Evolutionary conservation across 352 stramenopile genomes (phyloP).

Genomic region (Phytophthora pistaciae): DNA sequence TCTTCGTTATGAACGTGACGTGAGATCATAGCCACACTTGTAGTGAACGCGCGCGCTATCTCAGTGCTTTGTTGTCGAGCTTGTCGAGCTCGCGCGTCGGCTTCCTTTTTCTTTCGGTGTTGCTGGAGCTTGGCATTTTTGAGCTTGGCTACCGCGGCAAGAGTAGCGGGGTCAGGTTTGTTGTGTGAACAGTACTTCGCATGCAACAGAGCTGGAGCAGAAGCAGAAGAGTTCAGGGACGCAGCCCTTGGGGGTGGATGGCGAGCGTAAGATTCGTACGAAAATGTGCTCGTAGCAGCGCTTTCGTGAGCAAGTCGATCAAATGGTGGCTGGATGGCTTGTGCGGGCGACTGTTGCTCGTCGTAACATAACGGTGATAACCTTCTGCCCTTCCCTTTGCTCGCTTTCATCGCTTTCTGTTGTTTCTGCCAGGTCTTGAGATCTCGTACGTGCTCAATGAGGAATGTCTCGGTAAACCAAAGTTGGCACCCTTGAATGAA

Average conservation of each 20-base stretch:
- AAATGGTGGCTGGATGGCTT: conserved; percentile 48
- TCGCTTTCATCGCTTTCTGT: conserved; percentile 22
- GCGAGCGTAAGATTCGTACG: conserved; percentile 52
- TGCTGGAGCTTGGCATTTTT: conserved; percentile 40
- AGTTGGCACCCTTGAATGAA: conserved; percentile 56
- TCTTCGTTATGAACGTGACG: conserved; percentile 79
- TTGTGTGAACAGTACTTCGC: conserved; percentile 35
- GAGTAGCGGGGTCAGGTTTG: conserved; percentile 21
- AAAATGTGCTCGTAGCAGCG: conserved; percentile 52
- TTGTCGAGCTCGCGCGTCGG: conserved; percentile 37
- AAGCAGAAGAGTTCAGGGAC: conserved; percentile 23
- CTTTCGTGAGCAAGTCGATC: conserved; percentile 49
- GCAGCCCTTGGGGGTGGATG: conserved; percentile 30
- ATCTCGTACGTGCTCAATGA: conserved; percentile 48
- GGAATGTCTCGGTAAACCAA: conserved; percentile 60
- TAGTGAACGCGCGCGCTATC: conserved; percentile 66
- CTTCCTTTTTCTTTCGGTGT: conserved; percentile 41
- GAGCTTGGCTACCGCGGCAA: conserved; percentile 42
- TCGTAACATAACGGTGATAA: conserved; percentile 25
- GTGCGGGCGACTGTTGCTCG: conserved; percentile 18
- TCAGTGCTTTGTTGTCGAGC: conserved; percentile 49
- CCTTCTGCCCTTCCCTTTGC: conserved; percentile 21
- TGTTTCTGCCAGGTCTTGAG: conserved; percentile 36
- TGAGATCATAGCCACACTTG: conserved; percentile 82
- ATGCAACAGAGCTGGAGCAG: conserved; percentile 35